Conservation (phyloP, 768 basidiomycete genomes). For the Mycena capillaripes region DNA sequence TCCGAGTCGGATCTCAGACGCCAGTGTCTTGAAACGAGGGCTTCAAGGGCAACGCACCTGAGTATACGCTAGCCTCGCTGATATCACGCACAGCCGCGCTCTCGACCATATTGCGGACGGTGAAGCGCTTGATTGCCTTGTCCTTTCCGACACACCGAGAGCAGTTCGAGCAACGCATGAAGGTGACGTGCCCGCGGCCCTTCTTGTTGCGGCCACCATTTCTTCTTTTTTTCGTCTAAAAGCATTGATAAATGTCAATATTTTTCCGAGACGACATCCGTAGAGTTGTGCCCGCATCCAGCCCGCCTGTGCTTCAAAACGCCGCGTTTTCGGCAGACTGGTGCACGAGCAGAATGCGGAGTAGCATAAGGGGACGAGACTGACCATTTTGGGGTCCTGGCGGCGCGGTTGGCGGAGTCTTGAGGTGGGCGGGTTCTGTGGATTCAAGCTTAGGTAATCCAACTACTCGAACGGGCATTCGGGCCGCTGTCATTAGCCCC, state of each 20-base stretch:
- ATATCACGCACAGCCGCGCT: conserved; percentile 98
- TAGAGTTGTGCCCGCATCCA: not conserved
- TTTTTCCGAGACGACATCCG: conserved; percentile 2
- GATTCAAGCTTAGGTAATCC: not conserved
- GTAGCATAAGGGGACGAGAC: not conserved
- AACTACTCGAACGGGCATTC: no score
- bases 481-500: no score
- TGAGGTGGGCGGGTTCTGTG: conserved; percentile 1
- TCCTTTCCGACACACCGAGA: conserved; percentile 98
- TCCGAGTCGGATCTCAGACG: no score
- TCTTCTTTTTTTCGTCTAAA: conserved; percentile 98
- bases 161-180: conserved; percentile 99
- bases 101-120: conserved; percentile 99
- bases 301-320: not conserved
- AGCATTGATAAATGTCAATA: conserved; percentile 9
- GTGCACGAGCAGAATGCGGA: not conserved
- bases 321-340: not conserved
- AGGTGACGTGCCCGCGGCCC: conserved; percentile 95
- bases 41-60: no score
- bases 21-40: not conserved
- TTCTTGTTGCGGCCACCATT: conserved; percentile 99
- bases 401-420: not conserved
- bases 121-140: conserved; percentile 99
- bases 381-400: conserved; percentile 7
- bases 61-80: conserved; percentile 94